Evolutionary conservation across 495 filamentous ascomycete genomes (phyloP), one percentile per base, ranked within the genome.

Genomic region (Xylaria grammica): DNA sequence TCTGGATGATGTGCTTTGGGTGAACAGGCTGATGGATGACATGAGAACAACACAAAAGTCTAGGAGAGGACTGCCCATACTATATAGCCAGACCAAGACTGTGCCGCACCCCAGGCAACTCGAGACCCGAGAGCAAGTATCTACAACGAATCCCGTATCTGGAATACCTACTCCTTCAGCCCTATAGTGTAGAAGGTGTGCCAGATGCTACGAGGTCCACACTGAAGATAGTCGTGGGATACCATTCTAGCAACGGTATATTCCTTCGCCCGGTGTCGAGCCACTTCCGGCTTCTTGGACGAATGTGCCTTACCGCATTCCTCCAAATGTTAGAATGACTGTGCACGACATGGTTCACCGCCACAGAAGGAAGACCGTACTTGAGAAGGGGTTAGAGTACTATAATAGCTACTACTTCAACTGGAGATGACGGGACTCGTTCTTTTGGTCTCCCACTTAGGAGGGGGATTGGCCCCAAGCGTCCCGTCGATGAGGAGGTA

Each of bases 231-330:
- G 17, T 51, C 38, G n/a, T 26, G 45, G 44, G 27, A 34, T 32
- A 58, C 38, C 29, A 11, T 17, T 45, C 24, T 27, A 53, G 42
- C 7, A 49, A 27, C 52, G 44, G 30, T 34, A 57, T 50, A 22
- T 48, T 64, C 53, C 52, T 58, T 42, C 45, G 22, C 30, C n/a
- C 10, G 26, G 32, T 40, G 53, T 54, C 45, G 32, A 51, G 15
- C 32, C 45, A 30, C 36, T 38, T 58, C 62, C 27, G 32, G 9
- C 62, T 20, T 42, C 50, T 51, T 32, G 42, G 42, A 22, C 32
- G 53, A 55, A 46, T 51, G 62, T 58, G 62, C 44, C 62, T 64
- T 64, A 11, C 62, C 44, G 62, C 15, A 34, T 42, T 57, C 62
- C 52, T 50, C 32, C 62, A 57, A n/a, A 49, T 13, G 36, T 63